Conservation (phyloP, 441 rosid genomes). For the Pelargonium fulgidum region DNA sequence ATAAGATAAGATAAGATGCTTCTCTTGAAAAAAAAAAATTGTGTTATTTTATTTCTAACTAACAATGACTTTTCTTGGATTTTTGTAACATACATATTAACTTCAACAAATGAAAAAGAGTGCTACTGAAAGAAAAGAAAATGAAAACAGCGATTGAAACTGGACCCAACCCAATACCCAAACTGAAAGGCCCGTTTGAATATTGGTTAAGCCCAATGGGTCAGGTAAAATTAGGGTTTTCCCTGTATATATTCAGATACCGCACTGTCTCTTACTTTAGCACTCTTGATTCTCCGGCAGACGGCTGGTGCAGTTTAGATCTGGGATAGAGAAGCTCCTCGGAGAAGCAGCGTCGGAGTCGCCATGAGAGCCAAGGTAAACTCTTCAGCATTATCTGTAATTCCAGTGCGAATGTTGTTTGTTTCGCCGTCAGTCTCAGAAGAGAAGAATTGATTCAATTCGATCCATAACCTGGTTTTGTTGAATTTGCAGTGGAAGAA, state of each 20-base stretch:
- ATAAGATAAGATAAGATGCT: too few relatives aligned
- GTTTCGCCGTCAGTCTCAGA: not conserved
- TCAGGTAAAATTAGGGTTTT: not conserved
- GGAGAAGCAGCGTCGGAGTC: conserved; percentile 2
- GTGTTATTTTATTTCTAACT: too few relatives aligned
- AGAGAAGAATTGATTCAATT: not conserved
- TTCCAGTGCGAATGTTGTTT: not conserved
- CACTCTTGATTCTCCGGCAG: not conserved
- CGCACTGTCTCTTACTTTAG: not conserved
- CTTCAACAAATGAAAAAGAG: not conserved
- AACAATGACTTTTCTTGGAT: too few relatives aligned
- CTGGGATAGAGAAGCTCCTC: not conserved
- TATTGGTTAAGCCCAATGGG: not conserved
- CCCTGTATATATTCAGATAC: not conserved
- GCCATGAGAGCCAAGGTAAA: conserved; percentile 42
- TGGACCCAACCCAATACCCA: not conserved
- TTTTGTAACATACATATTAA: too few relatives aligned
- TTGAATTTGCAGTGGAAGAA: conserved; percentile 31
- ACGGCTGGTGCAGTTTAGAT: not conserved
- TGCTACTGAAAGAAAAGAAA: too few relatives aligned
- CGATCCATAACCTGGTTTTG: not conserved
- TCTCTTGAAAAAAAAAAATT: too few relatives aligned
- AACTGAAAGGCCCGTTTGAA: not conserved
- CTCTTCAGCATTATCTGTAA: not conserved
- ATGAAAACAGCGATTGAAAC: not conserved